These are phyloP conservation scores for Phaffia tasmanica DNA, from an alignment of 768 basidiomycete species.

Conservation along the genomic window DNA sequence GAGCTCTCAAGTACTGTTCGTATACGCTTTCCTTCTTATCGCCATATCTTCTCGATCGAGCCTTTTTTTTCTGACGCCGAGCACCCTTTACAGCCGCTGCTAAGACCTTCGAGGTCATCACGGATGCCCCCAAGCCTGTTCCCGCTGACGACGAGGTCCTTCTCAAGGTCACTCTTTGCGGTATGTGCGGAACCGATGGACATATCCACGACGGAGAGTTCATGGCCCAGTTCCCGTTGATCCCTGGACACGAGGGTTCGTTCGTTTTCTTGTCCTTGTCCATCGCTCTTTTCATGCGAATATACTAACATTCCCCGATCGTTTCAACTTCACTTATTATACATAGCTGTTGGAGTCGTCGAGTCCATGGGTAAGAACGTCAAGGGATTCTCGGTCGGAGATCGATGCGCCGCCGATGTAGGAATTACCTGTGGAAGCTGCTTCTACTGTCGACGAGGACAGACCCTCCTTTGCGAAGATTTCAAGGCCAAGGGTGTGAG, in stretches of 20 bases:
- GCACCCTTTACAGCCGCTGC: conserved; percentile 29
- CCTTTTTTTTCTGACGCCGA: no score
- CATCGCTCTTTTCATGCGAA: no score
- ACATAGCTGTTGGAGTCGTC: conserved; percentile 52
- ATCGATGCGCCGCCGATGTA: conserved; percentile 75
- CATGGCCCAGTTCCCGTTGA: conserved; percentile 59
- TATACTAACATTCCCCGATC: no score
- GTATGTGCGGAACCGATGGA: conserved; percentile 54
- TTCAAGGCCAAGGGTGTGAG: conserved; percentile 68
- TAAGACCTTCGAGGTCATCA: conserved; percentile 51
- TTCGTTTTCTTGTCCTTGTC: no score
- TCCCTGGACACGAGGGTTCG: conserved; percentile 54
- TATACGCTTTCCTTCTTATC: no score
- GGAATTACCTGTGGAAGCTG: conserved; percentile 63
- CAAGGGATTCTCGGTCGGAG: conserved; percentile 60
- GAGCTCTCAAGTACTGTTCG: no score
- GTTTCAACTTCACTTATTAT: no score
- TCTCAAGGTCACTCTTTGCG: conserved; percentile 48
- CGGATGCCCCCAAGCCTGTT: conserved; percentile 55
- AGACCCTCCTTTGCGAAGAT: conserved; percentile 70
- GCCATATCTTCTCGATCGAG: no score
- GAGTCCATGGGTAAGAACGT: conserved; percentile 70
- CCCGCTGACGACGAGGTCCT: conserved; percentile 60
- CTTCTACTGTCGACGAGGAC: conserved; percentile 78
- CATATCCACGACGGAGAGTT: conserved; percentile 62